These are phyloP conservation scores for Aspergillus ustus DNA, from an alignment of 2,329 filamentous ascomycete genomes.

Conservation along the genomic window DNA sequence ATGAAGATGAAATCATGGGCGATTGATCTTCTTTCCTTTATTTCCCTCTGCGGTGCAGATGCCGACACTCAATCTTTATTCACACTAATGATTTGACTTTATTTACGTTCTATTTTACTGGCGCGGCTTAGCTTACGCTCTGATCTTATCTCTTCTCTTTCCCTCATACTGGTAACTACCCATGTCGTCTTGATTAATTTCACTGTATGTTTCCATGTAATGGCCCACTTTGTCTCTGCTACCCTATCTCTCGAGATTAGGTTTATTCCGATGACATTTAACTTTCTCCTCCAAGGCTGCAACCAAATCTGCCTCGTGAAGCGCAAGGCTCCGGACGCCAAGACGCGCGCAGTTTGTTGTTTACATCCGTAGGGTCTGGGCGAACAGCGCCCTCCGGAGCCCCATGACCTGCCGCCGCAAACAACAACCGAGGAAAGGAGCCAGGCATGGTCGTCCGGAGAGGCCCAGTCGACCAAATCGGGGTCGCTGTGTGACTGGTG, in stretches of 20 bases:
- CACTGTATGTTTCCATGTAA: not conserved
- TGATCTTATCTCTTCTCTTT: not conserved
- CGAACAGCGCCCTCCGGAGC: not conserved
- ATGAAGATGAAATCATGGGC: slow-evolving; percentile 50
- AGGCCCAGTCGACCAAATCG: too few relatives aligned
- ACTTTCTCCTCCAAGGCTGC: not conserved
- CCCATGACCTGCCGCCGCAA: not conserved
- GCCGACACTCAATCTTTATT: not conserved
- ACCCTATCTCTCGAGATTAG: not conserved
- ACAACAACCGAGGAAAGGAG: not conserved
- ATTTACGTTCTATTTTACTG: not conserved
- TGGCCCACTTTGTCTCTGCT: not conserved
- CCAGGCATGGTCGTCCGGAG: not conserved
- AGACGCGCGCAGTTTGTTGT: not conserved
- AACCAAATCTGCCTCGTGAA: not conserved
- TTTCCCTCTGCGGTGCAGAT: not conserved
- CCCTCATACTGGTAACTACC: not conserved
- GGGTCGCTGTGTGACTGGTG: not conserved
- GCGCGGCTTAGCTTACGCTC: not conserved
- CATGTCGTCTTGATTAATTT: not conserved
- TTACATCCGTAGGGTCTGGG: not conserved
- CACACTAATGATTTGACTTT: not conserved
- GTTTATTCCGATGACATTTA: not conserved
- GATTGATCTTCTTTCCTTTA: slow-evolving; percentile 34
- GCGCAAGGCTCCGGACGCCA: not conserved